Evolutionary conservation across 192 early-diverging fungal genomes (phyloP), one percentile per base, ranked within the genome.

Genomic region (Podila minutissima): DNA sequence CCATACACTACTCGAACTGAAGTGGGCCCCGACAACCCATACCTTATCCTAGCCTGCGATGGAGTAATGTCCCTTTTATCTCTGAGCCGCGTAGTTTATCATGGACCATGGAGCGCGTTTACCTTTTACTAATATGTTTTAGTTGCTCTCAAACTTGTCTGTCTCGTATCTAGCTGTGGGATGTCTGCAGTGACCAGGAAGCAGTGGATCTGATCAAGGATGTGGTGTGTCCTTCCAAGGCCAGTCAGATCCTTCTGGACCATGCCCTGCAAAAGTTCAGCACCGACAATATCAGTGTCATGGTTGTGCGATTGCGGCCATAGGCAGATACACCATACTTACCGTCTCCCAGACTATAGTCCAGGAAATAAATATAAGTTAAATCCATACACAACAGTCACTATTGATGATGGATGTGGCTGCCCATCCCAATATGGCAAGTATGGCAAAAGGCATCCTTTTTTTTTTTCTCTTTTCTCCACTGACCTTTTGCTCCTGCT

Each of bases 31-130:
- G 78, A 88, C 24, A 97, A 98, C 83, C 84, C 89, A 11, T 88
- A 95, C 69, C 86, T 99, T 63, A 97, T 99, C 69, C 83, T 99
- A 60, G 98, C 98, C 12, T 99, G 98, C 84, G 98, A 99, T 84
- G 98, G 98, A 46, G 95, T 97, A 93, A 93, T 72, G 89, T 78
- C 19, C 29, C 59, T 35, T 9, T 17, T n/a, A 55, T 55, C 15
- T 46, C 12, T 17, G 13, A 0, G 15, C 2, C 12, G 3, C 41
- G 1, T 46, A 46, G 13, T 8, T 46, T 46, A 33, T 33, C 41
- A 46, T 37, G 35, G 0, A 37, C 1, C 35, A 46, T 17, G 38
- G 38, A 41, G 38, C 11, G 38, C 38, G 13, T 46, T 46, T 46
- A 3, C 4, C 15, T 46, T 46, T 20, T 20, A 78, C 35, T 48